Conservation (phyloP, 352 stramenopile species). For the Peronospora tabacina region DNA sequence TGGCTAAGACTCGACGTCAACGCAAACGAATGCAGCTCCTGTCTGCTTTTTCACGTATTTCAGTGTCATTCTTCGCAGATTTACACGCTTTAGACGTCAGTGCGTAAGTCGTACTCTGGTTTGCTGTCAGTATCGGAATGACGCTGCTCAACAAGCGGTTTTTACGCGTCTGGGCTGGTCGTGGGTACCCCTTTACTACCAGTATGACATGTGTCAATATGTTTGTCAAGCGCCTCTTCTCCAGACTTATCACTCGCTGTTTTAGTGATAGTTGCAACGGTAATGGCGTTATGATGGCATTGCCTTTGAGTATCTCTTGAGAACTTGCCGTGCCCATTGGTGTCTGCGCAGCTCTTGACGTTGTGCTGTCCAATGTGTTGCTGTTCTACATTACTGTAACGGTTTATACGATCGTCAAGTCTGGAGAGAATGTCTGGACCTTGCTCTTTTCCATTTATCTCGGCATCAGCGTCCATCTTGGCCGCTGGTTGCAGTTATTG, state of each 20-base stretch:
- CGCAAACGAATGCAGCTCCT: constrained; percentile 18
- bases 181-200: constrained; percentile 65
- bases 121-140: constrained; percentile 80
- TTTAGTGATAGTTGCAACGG: constrained; percentile 12
- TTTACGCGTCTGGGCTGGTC: constrained; percentile 54
- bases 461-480: constrained; percentile 59
- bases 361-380: constrained; percentile 77
- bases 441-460: constrained; percentile 75
- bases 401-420: constrained; percentile 85
- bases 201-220: constrained; percentile 80
- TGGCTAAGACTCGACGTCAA: constrained; percentile 23
- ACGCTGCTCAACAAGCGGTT: constrained; percentile 86
- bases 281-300: constrained; percentile 25
- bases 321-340: constrained; percentile 69
- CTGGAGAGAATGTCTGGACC: constrained; percentile 71
- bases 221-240: constrained; percentile 65
- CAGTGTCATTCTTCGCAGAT: constrained; percentile 21
- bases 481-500: constrained; percentile 43
- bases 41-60: constrained; percentile 10
- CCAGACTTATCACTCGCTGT: constrained; percentile 46
- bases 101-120: constrained; percentile 70
- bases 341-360: constrained; percentile 73
- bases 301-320: constrained; percentile 45
- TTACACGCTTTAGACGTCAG: constrained; percentile 61
- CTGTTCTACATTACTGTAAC: constrained; percentile 84